phyloP scores from a whole-genome alignment of 208 protist species.

The Crithidia brevicula region DNA sequence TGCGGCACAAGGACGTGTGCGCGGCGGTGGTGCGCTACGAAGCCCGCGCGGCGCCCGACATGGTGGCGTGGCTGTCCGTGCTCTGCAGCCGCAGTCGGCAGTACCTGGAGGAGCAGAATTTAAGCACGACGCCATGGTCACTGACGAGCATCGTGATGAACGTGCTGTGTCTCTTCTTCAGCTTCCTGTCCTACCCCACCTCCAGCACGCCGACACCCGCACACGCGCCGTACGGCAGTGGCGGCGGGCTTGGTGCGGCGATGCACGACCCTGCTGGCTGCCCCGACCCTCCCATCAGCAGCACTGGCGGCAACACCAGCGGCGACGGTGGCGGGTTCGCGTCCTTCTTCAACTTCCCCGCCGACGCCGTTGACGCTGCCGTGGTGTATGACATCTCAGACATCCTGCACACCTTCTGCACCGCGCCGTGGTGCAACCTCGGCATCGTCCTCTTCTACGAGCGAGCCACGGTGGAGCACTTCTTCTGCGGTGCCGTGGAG shows the following conservation, averaged over 20 bases:
- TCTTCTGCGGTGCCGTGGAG: slow-evolving; percentile 63
- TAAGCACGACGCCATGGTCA: slow-evolving; percentile 49
- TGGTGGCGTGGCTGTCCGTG: slow-evolving; percentile 55
- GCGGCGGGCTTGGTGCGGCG: not conserved
- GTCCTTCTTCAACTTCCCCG: slow-evolving; percentile 42
- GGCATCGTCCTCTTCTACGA: slow-evolving; percentile 83
- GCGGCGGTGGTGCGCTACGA: slow-evolving; percentile 36
- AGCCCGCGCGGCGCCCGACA: slow-evolving; percentile 28
- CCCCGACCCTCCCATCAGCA: not conserved
- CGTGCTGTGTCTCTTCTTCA: slow-evolving; percentile 44
- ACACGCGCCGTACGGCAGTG: not conserved
- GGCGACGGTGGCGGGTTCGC: not conserved
- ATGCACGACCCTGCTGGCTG: not conserved
- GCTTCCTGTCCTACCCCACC: slow-evolving; percentile 34
- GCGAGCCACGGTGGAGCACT: slow-evolving; percentile 49
- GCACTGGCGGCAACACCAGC: not conserved
- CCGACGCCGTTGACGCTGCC: slow-evolving; percentile 41
- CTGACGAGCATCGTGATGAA: slow-evolving; percentile 62
- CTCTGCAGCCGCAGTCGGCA: slow-evolving; percentile 46
- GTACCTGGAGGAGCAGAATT: slow-evolving; percentile 52
- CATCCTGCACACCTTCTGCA: slow-evolving; percentile 68
- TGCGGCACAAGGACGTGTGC: slow-evolving; percentile 38
- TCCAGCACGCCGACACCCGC: not conserved
- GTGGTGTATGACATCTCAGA: slow-evolving; percentile 77
- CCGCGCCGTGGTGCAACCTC: slow-evolving; percentile 74